phyloP scores from a whole-genome alignment of 2,329 filamentous ascomycete species.

The Paracamarosporium sp. region DNA sequence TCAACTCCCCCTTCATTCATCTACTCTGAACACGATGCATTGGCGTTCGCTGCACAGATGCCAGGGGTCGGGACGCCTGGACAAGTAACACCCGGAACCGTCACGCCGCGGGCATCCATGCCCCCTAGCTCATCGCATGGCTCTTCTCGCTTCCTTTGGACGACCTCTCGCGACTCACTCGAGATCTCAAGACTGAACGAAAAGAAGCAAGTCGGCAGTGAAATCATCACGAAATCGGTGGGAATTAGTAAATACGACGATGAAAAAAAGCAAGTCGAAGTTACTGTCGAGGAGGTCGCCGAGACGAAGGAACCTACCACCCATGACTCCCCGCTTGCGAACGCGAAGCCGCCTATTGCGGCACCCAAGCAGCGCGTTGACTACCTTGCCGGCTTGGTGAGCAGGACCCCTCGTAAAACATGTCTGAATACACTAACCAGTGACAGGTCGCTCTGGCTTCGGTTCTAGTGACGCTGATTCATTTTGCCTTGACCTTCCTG shows the following conservation, averaged over 20 bases:
- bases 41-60: slow-evolving; percentile 7
- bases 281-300: slow-evolving; percentile 10
- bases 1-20: neutral
- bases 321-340: neutral
- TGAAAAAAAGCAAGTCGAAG: slow-evolving; percentile 10
- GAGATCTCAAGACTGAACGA: neutral
- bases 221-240: too few relatives aligned
- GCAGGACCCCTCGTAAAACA: neutral
- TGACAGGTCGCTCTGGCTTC: slow-evolving; percentile 38
- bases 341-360: slow-evolving; percentile 4
- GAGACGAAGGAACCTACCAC: neutral
- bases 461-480: slow-evolving; percentile 49
- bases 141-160: neutral
- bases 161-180: neutral
- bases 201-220: neutral
- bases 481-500: slow-evolving; percentile 52
- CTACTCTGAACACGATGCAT: slow-evolving; percentile 7
- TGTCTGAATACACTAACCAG: neutral
- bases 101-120: neutral
- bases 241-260: neutral
- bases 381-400: slow-evolving; percentile 51
- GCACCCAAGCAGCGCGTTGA: slow-evolving; percentile 41
- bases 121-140: neutral
- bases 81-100: slow-evolving; percentile 6
- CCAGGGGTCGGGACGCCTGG: slow-evolving; percentile 11